Conservation (phyloP, 1,139 yeast genomes). For the Saccharomyces hybrid region DNA sequence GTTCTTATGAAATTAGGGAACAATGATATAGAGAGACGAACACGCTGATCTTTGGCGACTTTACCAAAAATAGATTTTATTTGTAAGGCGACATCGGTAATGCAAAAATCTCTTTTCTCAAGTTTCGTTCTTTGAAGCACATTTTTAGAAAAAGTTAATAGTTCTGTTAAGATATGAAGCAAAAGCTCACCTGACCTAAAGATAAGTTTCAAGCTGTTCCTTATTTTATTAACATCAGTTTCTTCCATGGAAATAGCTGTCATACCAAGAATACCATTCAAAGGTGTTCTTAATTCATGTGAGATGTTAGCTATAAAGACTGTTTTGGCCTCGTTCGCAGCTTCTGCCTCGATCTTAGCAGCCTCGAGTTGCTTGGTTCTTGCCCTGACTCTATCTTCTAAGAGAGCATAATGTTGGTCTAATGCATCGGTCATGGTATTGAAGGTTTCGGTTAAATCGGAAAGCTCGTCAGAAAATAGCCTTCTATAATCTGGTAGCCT, state of each 20-base stretch:
- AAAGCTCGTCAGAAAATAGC: conserved; percentile 73
- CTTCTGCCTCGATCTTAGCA: conserved; percentile 39
- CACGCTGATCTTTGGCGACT: conserved; percentile 72
- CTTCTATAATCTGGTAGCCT: conserved; percentile 51
- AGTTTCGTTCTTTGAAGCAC: conserved; percentile 81
- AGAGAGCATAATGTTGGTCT: conserved; percentile 69
- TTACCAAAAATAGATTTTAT: conserved; percentile 82
- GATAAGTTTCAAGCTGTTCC: conserved; percentile 64
- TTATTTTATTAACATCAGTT: conserved; percentile 54
- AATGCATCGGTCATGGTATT: conserved; percentile 87
- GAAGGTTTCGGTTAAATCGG: conserved; percentile 81
- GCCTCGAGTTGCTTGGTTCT: conserved; percentile 85
- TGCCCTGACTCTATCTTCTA: conserved; percentile 84
- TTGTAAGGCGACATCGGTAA: conserved; percentile 72
- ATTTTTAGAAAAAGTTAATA: conserved; percentile 82
- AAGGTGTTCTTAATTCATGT: conserved; percentile 89
- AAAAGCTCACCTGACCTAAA: conserved; percentile 83
- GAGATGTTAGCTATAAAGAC: conserved; percentile 93
- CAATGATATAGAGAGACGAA: conserved; percentile 49
- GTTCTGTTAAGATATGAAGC: conserved; percentile 78
- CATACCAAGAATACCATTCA: conserved; percentile 95
- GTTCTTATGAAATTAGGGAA: conserved; percentile 55
- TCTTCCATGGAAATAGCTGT: conserved; percentile 91
- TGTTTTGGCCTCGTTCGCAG: conserved; percentile 32
- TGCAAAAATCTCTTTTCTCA: conserved; percentile 70